phyloP scores from a whole-genome alignment of 805 yeast genomes.

The Candida tibetensis region DNA sequence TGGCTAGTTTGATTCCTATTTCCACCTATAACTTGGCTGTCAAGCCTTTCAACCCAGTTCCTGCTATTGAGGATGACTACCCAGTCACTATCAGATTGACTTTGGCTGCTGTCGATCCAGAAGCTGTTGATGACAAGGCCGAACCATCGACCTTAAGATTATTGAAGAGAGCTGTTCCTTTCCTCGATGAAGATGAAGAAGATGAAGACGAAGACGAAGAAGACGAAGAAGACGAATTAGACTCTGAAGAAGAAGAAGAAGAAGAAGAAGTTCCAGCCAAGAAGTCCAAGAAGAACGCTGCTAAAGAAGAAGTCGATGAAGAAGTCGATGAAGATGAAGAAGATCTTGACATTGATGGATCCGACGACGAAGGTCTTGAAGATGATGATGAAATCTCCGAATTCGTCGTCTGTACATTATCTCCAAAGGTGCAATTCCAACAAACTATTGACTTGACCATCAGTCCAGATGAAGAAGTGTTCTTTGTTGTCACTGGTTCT shows the following conservation, averaged over 20 bases:
- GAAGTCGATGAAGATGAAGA: constrained; percentile 53
- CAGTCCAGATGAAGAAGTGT: constrained; percentile 90
- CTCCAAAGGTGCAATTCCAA: constrained; percentile 82
- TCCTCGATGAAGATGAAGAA: constrained; percentile 42
- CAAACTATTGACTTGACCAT: constrained; percentile 89
- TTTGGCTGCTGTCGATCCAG: constrained; percentile 94
- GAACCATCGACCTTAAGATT: constrained; percentile 89
- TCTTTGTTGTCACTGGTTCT: constrained; percentile 93
- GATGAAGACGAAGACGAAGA: constrained; percentile 43
- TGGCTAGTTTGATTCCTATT: constrained; percentile 78
- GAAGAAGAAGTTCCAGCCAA: constrained; percentile 10
- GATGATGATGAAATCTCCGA: constrained; percentile 76
- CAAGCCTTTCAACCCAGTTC: constrained; percentile 82
- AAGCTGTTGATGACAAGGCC: constrained; percentile 72
- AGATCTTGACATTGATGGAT: constrained; percentile 48
- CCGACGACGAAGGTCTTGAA: constrained; percentile 54
- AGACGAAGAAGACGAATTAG: constrained; percentile 45
- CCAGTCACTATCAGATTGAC: constrained; percentile 91
- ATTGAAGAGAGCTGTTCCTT: constrained; percentile 61
- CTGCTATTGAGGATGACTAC: constrained; percentile 80
- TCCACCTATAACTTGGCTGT: constrained; percentile 84
- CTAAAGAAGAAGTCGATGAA: constrained; percentile 31
- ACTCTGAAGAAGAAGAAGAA: constrained; percentile 37
- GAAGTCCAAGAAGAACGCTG: constrained; percentile 24
- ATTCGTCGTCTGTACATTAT: constrained; percentile 81